Conservation (phyloP, 495 filamentous ascomycete species). For the Podospora comata region DNA sequence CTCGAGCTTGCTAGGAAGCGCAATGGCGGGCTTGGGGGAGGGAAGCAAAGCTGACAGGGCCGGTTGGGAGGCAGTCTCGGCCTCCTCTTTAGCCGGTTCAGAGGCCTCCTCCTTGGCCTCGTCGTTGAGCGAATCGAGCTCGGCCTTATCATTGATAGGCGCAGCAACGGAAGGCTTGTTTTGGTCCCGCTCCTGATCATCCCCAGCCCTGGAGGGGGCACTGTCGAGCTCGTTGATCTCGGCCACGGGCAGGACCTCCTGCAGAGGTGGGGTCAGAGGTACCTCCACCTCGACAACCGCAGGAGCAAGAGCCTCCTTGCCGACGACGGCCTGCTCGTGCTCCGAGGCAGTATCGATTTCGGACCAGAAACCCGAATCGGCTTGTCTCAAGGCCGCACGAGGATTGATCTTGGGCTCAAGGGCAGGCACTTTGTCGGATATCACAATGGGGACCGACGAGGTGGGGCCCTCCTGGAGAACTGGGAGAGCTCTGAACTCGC, state of each 20-base stretch:
- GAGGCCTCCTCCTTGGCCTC: neutral
- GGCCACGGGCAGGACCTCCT: neutral
- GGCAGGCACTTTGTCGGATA: constrained; percentile 17
- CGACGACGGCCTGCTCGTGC: constrained; percentile 4
- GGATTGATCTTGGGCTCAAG: constrained; percentile 13
- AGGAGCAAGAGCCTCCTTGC: neutral
- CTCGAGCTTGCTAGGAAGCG: constrained; percentile 16
- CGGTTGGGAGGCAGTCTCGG: constrained; percentile 8
- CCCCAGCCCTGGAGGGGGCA: neutral
- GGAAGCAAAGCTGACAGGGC: neutral
- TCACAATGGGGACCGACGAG: neutral
- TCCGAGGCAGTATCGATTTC: constrained; percentile 7
- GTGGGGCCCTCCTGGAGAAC: constrained; percentile 14
- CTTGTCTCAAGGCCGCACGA: constrained; percentile 21
- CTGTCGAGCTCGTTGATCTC: constrained; percentile 13
- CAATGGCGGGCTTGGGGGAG: constrained; percentile 10
- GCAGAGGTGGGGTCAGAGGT: neutral
- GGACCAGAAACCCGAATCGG: constrained; percentile 35
- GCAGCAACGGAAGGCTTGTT: constrained; percentile 2
- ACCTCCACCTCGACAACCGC: neutral
- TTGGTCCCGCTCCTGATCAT: constrained; percentile 5
- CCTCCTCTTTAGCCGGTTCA: constrained; percentile 3
- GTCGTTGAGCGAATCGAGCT: constrained; percentile 2
- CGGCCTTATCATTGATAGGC: neutral
- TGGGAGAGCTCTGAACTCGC: constrained; percentile 17